phyloP scores from a whole-genome alignment of 495 filamentous ascomycete genomes.

The Hyaloscypha bicolor region DNA sequence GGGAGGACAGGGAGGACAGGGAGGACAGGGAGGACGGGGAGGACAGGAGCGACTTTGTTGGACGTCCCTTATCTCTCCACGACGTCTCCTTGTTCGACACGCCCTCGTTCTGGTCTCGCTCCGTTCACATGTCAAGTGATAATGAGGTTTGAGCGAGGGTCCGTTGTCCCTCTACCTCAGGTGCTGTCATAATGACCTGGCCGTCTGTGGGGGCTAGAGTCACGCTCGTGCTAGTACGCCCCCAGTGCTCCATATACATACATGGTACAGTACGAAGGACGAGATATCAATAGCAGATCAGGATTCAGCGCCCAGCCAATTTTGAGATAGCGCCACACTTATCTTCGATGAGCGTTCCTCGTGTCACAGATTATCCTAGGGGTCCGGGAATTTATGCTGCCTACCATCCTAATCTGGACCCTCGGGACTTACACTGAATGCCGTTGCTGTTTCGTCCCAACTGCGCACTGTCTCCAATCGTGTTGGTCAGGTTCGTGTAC shows the following conservation, averaged over 20 bases:
- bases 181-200: not conserved
- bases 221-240: not conserved
- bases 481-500: not conserved
- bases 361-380: not conserved
- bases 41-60: not conserved
- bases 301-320: not conserved
- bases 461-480: not conserved
- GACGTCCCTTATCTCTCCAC: not conserved
- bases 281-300: not conserved
- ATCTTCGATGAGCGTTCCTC: not conserved
- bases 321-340: conserved; percentile 2
- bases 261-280: not conserved
- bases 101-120: not conserved
- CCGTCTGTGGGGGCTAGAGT: not conserved
- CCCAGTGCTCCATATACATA: not conserved
- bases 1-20: too few species aligned
- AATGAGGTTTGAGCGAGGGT: not conserved
- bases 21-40: too few species aligned
- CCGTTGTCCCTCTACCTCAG: not conserved
- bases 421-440: not conserved
- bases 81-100: not conserved
- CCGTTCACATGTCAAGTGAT: not conserved
- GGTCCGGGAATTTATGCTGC: not conserved
- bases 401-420: not conserved
- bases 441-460: not conserved